phyloP scores from a whole-genome alignment of 2,329 filamentous ascomycete species.

The Alternaria ethzedia region DNA sequence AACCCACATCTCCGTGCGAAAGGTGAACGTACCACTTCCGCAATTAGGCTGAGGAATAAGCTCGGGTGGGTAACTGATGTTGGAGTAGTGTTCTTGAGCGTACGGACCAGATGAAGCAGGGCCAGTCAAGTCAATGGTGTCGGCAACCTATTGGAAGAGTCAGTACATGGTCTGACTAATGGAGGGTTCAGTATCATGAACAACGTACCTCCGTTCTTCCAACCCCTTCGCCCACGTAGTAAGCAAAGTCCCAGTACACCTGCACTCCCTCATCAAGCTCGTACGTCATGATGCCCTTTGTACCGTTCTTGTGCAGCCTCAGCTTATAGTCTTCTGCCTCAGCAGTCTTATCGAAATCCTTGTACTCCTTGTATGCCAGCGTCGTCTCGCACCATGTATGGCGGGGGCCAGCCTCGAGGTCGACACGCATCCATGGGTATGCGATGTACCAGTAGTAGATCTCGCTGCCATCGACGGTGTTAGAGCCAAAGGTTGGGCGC shows the following conservation, averaged over 20 bases:
- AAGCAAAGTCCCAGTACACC: slow-evolving; percentile 21
- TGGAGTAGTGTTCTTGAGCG: slow-evolving; percentile 5
- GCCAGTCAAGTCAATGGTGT: slow-evolving; percentile 10
- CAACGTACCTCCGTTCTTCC: slow-evolving; percentile 8
- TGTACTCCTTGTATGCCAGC: slow-evolving; percentile 20
- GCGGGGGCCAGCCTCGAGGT: slow-evolving; percentile 1
- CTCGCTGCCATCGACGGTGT: slow-evolving; percentile 25
- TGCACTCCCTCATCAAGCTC: slow-evolving; percentile 20
- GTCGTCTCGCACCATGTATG: slow-evolving; percentile 29
- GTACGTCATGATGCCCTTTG: slow-evolving; percentile 16
- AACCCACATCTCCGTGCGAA: slow-evolving; percentile 21
- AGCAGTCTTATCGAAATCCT: neutral
- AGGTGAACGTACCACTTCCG: slow-evolving; percentile 16
- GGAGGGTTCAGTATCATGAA: neutral
- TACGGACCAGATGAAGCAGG: slow-evolving; percentile 12
- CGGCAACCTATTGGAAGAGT: slow-evolving; percentile 10
- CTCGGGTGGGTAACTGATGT: slow-evolving; percentile 5
- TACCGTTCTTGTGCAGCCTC: slow-evolving; percentile 28
- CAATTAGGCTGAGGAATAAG: slow-evolving; percentile 14
- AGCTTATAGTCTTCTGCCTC: slow-evolving; percentile 16
- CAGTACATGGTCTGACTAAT: neutral
- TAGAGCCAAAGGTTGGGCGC: slow-evolving; percentile 21
- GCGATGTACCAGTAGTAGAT: slow-evolving; percentile 30
- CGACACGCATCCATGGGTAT: slow-evolving; percentile 21
- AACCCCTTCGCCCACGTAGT: slow-evolving; percentile 9